A percentile compares a stretch with the other conserved stretches of the same genome.
Evolutionary conservation across 176 grass and related monocot species (phyloP).

Genomic region (Zea mays): Zm-B73-REFERENCE-NAM-5.0 NC_050103.1:162522001-162522500

Average conservation of each 20-base stretch:
- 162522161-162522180: neutral
- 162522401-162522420: constrained; percentile 73
- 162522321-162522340: constrained; percentile 44
- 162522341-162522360: constrained; percentile 28
- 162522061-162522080: too few relatives aligned
- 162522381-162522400: constrained; percentile 75
- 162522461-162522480: neutral
- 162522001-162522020: too few relatives aligned
- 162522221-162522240: constrained; percentile 2
- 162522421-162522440: neutral
- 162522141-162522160: constrained; percentile 29
- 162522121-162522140: constrained; percentile 15
- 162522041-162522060: too few relatives aligned
- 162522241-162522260: neutral
- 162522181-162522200: constrained; percentile 31
- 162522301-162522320: constrained; percentile 2
- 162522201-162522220: constrained; percentile 23
- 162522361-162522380: constrained; percentile 58
- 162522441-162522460: constrained; percentile 17
- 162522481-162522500: constrained; percentile 64
- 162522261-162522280: neutral
- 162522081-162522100: neutral
- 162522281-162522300: neutral
- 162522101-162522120: neutral
- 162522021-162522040: too few relatives aligned